Conservation (phyloP, 1,284 basidiomycete genomes). For the Ustilago nuda region DNA sequence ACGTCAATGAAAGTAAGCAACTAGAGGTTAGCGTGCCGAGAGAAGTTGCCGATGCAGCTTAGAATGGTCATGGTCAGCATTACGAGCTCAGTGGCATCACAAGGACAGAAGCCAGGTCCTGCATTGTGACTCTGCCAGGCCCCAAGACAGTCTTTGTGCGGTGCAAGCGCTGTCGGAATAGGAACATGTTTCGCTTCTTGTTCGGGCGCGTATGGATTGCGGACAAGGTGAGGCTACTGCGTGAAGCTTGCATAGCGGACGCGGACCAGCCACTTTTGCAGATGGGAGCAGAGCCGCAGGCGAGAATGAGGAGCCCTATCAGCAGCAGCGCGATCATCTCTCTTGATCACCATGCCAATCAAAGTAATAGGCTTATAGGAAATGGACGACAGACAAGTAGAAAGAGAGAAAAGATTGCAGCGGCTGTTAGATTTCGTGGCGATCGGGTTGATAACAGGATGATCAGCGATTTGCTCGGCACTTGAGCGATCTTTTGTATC, state of each 20-base stretch:
- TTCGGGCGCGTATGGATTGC: background rate
- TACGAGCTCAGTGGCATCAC: no score
- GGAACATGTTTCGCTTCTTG: background rate
- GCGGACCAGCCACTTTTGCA: background rate
- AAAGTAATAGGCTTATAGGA: background rate
- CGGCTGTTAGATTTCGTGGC: background rate
- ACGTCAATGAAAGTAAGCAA: no score
- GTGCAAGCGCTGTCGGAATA: background rate
- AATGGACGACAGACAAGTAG: background rate
- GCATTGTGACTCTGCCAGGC: no score
- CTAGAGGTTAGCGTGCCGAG: no score
- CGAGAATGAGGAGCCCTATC: background rate
- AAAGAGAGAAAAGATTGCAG: background rate
- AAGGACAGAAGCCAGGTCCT: no score
- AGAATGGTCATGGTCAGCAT: no score
- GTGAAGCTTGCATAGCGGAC: background rate
- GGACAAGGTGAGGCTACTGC: background rate
- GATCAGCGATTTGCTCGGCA: background rate
- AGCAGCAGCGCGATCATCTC: background rate
- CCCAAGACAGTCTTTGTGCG: background rate
- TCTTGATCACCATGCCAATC: background rate
- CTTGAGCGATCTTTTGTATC: slow-evolving; percentile 1
- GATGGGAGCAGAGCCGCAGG: background rate
- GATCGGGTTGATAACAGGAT: background rate
- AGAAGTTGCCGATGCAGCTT: no score